Evolutionary conservation across 73 alveolate species (phyloP).

Genomic region (Halteria grandinella): DNA sequence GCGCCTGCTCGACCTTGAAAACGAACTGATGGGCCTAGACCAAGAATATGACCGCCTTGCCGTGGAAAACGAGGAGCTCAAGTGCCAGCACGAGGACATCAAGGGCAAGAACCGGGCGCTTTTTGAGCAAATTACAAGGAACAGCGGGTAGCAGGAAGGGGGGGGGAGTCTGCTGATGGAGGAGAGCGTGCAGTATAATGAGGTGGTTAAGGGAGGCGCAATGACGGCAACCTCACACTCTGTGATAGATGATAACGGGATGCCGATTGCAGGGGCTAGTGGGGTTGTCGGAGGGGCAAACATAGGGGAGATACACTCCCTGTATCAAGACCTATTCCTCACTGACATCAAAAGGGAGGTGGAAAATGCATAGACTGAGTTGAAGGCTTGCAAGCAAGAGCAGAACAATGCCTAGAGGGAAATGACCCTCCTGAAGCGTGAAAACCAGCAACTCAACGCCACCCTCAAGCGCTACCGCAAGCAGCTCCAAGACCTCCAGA

Average conservation of each 20-base stretch:
- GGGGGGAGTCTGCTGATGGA: constrained; percentile 15
- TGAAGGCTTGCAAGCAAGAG: constrained; percentile 65
- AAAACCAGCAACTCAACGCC: constrained; percentile 67
- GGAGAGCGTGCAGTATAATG: constrained; percentile 9
- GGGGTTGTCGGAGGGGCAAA: neutral
- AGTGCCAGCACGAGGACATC: constrained; percentile 35
- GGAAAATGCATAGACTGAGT: constrained; percentile 64
- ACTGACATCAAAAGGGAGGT: constrained; percentile 76
- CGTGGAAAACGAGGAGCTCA: constrained; percentile 31
- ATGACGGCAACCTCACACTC: neutral
- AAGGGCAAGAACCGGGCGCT: constrained; percentile 21
- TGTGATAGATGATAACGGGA: neutral
- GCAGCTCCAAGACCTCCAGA: constrained; percentile 66
- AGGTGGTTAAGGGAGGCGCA: neutral
- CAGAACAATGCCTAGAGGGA: constrained; percentile 67
- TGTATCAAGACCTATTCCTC: constrained; percentile 73
- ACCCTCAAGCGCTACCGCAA: constrained; percentile 73
- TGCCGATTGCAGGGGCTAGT: too few relatives aligned
- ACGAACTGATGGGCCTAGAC: constrained; percentile 54
- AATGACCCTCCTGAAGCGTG: constrained; percentile 59
- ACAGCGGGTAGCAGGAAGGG: constrained; percentile 25
- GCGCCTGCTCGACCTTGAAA: constrained; percentile 51
- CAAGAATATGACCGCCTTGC: constrained; percentile 43
- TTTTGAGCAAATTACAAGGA: constrained; percentile 18
- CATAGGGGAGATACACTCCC: constrained; percentile 75